These are phyloP conservation scores for Ceratorhiza oryzae-sativae DNA, from an alignment of 1,284 basidiomycete species.

Conservation along the genomic window DNA sequence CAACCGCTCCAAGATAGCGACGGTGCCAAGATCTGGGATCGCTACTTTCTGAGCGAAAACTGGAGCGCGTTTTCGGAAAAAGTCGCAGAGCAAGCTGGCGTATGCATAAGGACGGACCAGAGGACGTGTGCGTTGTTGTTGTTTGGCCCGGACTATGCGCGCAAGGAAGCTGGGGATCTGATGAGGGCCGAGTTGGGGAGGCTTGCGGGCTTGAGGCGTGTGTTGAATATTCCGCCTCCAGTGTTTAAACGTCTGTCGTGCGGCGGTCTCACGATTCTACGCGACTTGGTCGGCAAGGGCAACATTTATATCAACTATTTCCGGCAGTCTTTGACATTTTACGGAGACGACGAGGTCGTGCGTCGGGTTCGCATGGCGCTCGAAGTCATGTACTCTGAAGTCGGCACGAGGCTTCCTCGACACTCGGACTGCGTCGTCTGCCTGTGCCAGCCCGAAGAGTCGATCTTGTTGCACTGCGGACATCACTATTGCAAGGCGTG, in stretches of 20 bases:
- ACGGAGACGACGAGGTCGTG: conserved; percentile 22
- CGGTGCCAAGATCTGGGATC: conserved; percentile 13
- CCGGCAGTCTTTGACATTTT: conserved; percentile 23
- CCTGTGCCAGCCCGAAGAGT: conserved; percentile 28
- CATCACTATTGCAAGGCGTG: conserved; percentile 62
- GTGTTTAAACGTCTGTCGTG: conserved; percentile 14
- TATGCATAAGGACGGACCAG: conserved; percentile 20
- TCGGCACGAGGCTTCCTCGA: background rate
- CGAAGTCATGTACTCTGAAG: conserved; percentile 26
- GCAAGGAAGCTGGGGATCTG: conserved; percentile 1
- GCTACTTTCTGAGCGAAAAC: conserved; percentile 5
- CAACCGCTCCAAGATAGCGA: background rate
- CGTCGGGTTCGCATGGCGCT: conserved; percentile 17
- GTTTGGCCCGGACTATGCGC: conserved; percentile 21
- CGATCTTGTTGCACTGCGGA: conserved; percentile 49
- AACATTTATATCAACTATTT: conserved; percentile 22
- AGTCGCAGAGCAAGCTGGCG: background rate
- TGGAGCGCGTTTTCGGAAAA: conserved; percentile 3
- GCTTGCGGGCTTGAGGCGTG: background rate
- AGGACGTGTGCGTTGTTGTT: conserved; percentile 13
- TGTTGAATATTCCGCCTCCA: conserved; percentile 6
- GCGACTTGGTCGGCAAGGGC: conserved; percentile 31
- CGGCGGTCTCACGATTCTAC: conserved; percentile 25
- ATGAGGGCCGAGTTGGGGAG: conserved; percentile 10
- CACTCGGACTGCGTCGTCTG: conserved; percentile 39